Base-by-base conservation (phyloP, 345 rosid species). In the Crucihimalaya himalaica region DNA sequence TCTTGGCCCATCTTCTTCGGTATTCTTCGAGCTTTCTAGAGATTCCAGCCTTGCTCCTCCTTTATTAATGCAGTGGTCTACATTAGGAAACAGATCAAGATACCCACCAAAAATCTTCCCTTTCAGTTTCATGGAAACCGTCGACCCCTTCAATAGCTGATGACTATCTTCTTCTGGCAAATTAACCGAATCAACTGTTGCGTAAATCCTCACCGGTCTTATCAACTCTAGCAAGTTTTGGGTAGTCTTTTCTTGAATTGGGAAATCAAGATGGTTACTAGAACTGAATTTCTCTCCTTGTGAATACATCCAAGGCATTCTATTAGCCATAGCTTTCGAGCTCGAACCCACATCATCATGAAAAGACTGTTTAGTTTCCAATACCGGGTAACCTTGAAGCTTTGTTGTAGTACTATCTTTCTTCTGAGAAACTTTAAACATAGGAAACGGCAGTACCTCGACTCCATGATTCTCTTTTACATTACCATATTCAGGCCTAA, bases 41-140 rank as follows among this genome's bases (percentile, higher is more conserved):
- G 86, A 78, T 52, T 79, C 86, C 63, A 91, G 80, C 75, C 78
- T 83, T 54, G 68, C 77, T 66, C 86, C 89, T 53, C 83, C 89
- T 68, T 78, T 80, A 60, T 63, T 73, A 27, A 35, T 64, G 62
- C n/a, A 15, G 3, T 78, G 82, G 76, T 69, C 79, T 56, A 39
- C 60, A 68, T 57, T 78, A 27, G 87, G 86, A 77, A 89, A 77
- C 51, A 79, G 70, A 66, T 81, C 70, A 67, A 86, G 80, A 75
- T 86, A 71, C 23, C 74, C 85, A 68, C 74, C 71, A 68, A 81
- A 77, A 23, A 76, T 21, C 56, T 83, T 83, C 31, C 84, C 84
- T 71, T 86, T 83, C 15, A 80, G 73, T 37, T 82, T 82, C 74
- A 84, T 31, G 9, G 83, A 66, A 66, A 78, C 75, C 5, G 77